phyloP scores from a whole-genome alignment of 495 filamentous ascomycete genomes.

The Collariella sp. region DNA sequence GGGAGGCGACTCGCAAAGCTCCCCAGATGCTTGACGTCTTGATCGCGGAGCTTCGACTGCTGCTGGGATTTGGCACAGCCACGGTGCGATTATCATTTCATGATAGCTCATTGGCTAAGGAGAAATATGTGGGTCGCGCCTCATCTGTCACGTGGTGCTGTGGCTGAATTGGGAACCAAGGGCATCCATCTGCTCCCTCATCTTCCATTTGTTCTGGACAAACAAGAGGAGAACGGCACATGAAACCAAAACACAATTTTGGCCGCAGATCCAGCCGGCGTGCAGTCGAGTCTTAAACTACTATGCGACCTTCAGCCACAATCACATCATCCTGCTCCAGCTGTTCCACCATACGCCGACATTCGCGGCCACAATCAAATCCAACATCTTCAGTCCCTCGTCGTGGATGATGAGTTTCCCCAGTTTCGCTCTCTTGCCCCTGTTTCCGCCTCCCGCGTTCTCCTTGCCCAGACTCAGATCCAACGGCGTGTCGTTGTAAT shows the following conservation, averaged over 20 bases:
- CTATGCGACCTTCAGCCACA: too few species aligned
- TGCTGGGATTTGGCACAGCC: slow-evolving; percentile 14
- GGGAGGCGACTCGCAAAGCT: slow-evolving; percentile 20
- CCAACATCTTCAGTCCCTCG: slow-evolving; percentile 91
- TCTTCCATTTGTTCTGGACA: too few species aligned
- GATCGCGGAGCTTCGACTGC: slow-evolving; percentile 13
- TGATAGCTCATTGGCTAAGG: slow-evolving; percentile 20
- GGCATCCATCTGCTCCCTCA: too few species aligned
- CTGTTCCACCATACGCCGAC: slow-evolving; percentile 88
- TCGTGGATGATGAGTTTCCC: slow-evolving; percentile 87
- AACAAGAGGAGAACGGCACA: too few species aligned
- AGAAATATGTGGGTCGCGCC: neutral
- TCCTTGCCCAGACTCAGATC: slow-evolving; percentile 71
- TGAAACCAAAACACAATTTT: too few species aligned
- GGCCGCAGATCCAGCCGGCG: too few species aligned
- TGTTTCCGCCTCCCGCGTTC: slow-evolving; percentile 59
- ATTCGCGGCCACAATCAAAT: slow-evolving; percentile 84
- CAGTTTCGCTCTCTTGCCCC: slow-evolving; percentile 80
- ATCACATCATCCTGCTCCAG: slow-evolving; percentile 53
- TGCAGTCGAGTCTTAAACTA: too few species aligned
- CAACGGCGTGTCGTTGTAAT: slow-evolving; percentile 32
- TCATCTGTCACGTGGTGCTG: neutral
- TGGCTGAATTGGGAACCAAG: neutral
- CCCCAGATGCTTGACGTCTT: slow-evolving; percentile 23
- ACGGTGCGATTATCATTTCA: slow-evolving; percentile 28